Evolutionary conservation across 108 stramenopile species (phyloP).

Genomic region (Cyclotella sp.): DNA sequence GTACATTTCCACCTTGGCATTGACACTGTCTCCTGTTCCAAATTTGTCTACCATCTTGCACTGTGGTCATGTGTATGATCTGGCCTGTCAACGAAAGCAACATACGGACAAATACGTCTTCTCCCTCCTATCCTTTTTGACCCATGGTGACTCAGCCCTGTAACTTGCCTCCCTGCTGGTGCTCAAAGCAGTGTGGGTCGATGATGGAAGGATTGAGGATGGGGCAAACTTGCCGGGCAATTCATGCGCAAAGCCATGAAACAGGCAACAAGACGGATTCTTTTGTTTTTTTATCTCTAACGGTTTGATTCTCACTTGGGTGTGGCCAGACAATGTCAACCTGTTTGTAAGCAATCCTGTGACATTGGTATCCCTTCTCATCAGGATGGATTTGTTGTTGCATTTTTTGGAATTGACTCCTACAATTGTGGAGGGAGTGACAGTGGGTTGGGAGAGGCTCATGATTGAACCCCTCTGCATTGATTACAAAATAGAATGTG

Average conservation of each 20-base stretch:
- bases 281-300: conserved; percentile 28
- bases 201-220: conserved; percentile 48
- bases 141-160: conserved; percentile 1
- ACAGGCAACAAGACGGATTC: too few relatives aligned
- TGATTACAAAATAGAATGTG: too few relatives aligned
- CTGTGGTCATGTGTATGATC: too few relatives aligned
- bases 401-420: conserved; percentile 49
- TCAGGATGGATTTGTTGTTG: conserved; percentile 41
- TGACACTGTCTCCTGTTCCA: too few relatives aligned
- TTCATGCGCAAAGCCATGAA: neutral
- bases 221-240: conserved; percentile 12
- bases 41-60: too few relatives aligned
- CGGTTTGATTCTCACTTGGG: conserved; percentile 8
- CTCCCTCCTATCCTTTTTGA: conserved; percentile 8
- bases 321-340: conserved; percentile 18
- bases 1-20: too few relatives aligned
- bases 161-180: conserved; percentile 42
- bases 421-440: conserved; percentile 27
- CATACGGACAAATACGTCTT: conserved; percentile 31
- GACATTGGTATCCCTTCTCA: conserved; percentile 35
- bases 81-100: too few relatives aligned
- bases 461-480: too few relatives aligned
- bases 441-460: neutral
- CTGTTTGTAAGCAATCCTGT: conserved; percentile 32
- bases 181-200: conserved; percentile 36